Evolutionary conservation across 345 rosid genomes (phyloP).

Genomic region (thale cress (Arabidopsis thaliana)): DNA sequence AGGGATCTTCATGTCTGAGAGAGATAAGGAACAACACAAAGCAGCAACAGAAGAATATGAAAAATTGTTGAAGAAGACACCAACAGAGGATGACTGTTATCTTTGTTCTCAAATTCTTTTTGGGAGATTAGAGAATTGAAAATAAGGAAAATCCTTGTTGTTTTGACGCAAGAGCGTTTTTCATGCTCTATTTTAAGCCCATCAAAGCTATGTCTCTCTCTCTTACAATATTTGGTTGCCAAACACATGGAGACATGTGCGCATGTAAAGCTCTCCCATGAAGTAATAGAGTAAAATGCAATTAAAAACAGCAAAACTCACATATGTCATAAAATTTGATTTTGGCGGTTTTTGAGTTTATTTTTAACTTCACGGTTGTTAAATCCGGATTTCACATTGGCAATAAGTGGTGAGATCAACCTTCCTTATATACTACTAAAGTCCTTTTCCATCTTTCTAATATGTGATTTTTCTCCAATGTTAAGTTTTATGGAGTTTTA

Average conservation of each 20-base stretch:
- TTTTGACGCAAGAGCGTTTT: conserved; percentile 31
- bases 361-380: too few species aligned
- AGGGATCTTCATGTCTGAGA: conserved; percentile 46
- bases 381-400: too few species aligned
- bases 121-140: conserved; percentile 13
- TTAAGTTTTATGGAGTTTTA: too few species aligned
- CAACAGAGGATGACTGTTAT: not conserved
- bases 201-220: conserved; percentile 16
- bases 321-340: too few species aligned
- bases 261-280: conserved; percentile 33
- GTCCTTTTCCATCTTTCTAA: too few species aligned
- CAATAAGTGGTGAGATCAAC: too few species aligned
- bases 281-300: conserved; percentile 9
- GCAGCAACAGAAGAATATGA: conserved; percentile 19
- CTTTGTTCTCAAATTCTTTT: conserved; percentile 9
- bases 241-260: conserved; percentile 44
- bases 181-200: conserved; percentile 33
- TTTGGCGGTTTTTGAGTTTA: too few species aligned
- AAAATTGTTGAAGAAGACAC: conserved; percentile 11
- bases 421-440: too few species aligned
- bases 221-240: conserved; percentile 26
- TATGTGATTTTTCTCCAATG: too few species aligned
- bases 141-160: conserved; percentile 28
- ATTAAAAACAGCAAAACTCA: conserved; percentile 2
- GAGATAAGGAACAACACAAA: conserved; percentile 8